A percentile compares a stretch with the other conserved stretches of the same genome.
These are phyloP conservation scores for Candida fluviatilis DNA, from an alignment of 805 yeast genomes.

Conservation along the genomic window DNA sequence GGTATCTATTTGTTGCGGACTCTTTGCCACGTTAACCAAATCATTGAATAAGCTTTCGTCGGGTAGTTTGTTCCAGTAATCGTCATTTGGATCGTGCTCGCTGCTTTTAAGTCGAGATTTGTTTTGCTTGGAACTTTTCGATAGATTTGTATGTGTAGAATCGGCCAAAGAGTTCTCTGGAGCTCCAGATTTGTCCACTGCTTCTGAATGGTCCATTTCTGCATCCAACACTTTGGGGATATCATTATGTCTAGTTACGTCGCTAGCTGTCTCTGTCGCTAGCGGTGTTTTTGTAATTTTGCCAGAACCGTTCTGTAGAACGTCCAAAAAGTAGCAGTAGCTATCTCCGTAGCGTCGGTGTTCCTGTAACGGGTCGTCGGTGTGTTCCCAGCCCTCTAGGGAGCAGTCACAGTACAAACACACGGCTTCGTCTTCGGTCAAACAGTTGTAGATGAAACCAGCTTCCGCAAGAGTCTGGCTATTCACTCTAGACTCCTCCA, in stretches of 20 bases:
- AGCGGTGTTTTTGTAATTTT: not conserved
- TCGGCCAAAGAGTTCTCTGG: not conserved
- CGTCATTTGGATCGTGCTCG: slow-evolving; percentile 16
- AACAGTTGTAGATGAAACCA: slow-evolving; percentile 38
- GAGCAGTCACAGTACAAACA: slow-evolving; percentile 24
- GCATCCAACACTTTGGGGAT: no score
- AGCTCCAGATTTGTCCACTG: not conserved
- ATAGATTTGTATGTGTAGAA: not conserved
- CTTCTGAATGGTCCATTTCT: not conserved
- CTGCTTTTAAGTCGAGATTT: not conserved
- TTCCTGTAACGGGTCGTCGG: slow-evolving; percentile 59
- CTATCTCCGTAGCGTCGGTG: slow-evolving; percentile 33
- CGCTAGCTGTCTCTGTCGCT: no score
- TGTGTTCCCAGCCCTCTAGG: slow-evolving; percentile 50
- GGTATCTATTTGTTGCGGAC: slow-evolving; percentile 1
- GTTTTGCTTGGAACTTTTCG: not conserved
- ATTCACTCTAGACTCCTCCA: slow-evolving; percentile 27
- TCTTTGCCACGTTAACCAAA: slow-evolving; percentile 6
- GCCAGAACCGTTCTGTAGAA: not conserved
- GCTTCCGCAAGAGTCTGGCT: slow-evolving; percentile 43
- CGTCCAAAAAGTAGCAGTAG: slow-evolving; percentile 26
- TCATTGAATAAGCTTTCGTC: slow-evolving; percentile 15
- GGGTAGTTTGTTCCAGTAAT: slow-evolving; percentile 20
- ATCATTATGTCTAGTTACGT: no score
- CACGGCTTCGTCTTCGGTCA: slow-evolving; percentile 31